Conservation (phyloP, 2,329 filamentous ascomycete genomes). For the Cytospora mali region DNA sequence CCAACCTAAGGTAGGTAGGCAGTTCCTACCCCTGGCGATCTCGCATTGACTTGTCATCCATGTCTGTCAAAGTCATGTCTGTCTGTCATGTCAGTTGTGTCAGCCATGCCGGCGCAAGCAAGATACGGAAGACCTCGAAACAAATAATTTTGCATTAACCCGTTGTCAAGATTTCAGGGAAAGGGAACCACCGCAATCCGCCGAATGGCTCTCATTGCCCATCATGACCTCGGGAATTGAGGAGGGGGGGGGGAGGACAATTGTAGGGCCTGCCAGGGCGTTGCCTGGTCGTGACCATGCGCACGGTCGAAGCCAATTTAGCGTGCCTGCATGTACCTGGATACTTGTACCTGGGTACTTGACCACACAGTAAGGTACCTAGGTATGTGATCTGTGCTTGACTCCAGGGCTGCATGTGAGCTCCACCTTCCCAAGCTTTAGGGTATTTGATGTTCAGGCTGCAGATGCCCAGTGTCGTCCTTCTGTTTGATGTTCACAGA, state of each 20-base stretch:
- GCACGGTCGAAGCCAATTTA: not conserved
- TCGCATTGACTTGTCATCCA: not conserved
- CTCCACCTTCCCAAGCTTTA: too few species aligned
- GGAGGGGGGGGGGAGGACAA: not conserved
- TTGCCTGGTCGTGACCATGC: not conserved
- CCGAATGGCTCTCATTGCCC: not conserved
- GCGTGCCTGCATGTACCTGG: not conserved
- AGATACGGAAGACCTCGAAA: not conserved
- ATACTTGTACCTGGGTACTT: not conserved
- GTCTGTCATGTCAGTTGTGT: not conserved
- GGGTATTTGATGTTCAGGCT: too few species aligned
- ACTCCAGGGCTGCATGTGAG: too few species aligned
- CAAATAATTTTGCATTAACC: slow-evolving; percentile 2
- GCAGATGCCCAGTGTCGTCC: too few species aligned
- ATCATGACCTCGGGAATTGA: not conserved
- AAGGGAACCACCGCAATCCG: not conserved
- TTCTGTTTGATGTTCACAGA: too few species aligned
- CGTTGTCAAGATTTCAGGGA: slow-evolving; percentile 14
- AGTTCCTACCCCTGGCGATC: not conserved
- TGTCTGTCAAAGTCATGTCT: not conserved
- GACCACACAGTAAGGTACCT: too few species aligned
- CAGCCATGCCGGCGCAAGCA: not conserved
- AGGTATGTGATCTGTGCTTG: too few species aligned
- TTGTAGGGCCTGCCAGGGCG: not conserved
- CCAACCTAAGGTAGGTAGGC: too few species aligned